A percentile compares a stretch with the other conserved stretches of the same genome.
Evolutionary conservation across 1,139 yeast species (phyloP).

Genomic region (Nakaseomyces bracarensis): DNA sequence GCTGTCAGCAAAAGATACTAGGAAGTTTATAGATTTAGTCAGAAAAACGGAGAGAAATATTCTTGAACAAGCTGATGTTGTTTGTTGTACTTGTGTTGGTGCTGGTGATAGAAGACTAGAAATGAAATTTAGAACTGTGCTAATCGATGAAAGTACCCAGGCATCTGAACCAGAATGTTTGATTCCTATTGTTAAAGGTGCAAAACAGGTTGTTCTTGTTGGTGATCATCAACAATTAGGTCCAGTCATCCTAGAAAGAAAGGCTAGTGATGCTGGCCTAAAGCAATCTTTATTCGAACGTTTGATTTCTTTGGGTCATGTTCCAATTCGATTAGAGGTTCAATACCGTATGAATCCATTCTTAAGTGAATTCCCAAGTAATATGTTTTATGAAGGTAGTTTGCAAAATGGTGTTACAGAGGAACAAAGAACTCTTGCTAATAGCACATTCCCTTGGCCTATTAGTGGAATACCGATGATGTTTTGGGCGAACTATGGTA

Average conservation of each 20-base stretch:
- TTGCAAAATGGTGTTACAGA: constrained; percentile 85
- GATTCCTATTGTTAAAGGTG: constrained; percentile 83
- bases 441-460: constrained; percentile 83
- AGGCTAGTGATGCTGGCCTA: constrained; percentile 80
- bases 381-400: constrained; percentile 88
- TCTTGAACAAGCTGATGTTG: constrained; percentile 60
- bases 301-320: constrained; percentile 72
- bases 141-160: constrained; percentile 90
- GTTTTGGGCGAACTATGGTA: constrained; percentile 89
- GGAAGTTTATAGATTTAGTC: constrained; percentile 37
- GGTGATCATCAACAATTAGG: constrained; percentile 97
- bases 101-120: constrained; percentile 69
- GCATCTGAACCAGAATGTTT: constrained; percentile 89
- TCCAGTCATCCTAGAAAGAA: constrained; percentile 73
- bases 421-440: constrained; percentile 52
- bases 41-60: constrained; percentile 44
- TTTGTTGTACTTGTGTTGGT: constrained; percentile 88
- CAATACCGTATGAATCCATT: constrained; percentile 95
- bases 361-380: constrained; percentile 79
- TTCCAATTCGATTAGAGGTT: constrained; percentile 79
- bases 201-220: constrained; percentile 79
- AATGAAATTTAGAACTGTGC: constrained; percentile 59
- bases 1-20: constrained; percentile 48
- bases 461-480: constrained; percentile 76
- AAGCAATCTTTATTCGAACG: constrained; percentile 82